Conservation (phyloP, 192 early-diverging fungal genomes). For the Umbelopsis sp. region DNA sequence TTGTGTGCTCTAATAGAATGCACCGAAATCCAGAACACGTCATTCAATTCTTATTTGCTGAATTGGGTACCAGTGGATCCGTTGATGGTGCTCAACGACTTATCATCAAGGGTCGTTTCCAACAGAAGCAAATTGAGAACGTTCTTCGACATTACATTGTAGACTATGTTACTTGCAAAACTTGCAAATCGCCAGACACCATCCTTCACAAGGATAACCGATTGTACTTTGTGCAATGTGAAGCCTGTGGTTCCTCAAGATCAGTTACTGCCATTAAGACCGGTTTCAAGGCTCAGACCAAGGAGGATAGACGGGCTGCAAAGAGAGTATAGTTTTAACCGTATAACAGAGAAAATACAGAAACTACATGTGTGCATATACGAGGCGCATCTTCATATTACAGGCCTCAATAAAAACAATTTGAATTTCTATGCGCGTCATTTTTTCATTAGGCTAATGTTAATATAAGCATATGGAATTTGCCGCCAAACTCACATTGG, state of each 20-base stretch:
- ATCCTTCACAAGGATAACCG: slow-evolving; percentile 94
- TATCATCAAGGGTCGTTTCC: slow-evolving; percentile 97
- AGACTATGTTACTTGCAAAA: slow-evolving; percentile 99
- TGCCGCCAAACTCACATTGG: no score
- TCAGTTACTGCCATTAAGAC: slow-evolving; percentile 96
- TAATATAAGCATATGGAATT: no score
- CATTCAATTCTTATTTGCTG: slow-evolving; percentile 96
- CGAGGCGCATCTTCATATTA: slow-evolving; percentile 12
- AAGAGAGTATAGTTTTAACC: slow-evolving; percentile 37
- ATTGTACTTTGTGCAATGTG: slow-evolving; percentile 96
- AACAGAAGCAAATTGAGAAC: slow-evolving; percentile 98
- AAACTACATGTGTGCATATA: slow-evolving; percentile 17
- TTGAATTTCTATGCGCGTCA: no score
- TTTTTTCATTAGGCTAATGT: no score
- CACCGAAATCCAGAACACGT: slow-evolving; percentile 95
- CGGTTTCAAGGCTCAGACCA: slow-evolving; percentile 91
- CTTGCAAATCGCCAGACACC: slow-evolving; percentile 95
- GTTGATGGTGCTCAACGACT: slow-evolving; percentile 89
- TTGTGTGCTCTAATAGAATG: slow-evolving; percentile 68
- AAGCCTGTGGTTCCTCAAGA: slow-evolving; percentile 92
- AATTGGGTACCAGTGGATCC: slow-evolving; percentile 98
- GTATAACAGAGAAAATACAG: slow-evolving; percentile 11
- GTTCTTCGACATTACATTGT: slow-evolving; percentile 96
- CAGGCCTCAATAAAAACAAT: slow-evolving; percentile 17
- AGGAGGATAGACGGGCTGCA: slow-evolving; percentile 48